Percentiles rank a stretch among this genome's conserved stretches.
phyloP scores from a whole-genome alignment of 1,139 yeast genomes.

The Sugiyamaella sp. region DNA sequence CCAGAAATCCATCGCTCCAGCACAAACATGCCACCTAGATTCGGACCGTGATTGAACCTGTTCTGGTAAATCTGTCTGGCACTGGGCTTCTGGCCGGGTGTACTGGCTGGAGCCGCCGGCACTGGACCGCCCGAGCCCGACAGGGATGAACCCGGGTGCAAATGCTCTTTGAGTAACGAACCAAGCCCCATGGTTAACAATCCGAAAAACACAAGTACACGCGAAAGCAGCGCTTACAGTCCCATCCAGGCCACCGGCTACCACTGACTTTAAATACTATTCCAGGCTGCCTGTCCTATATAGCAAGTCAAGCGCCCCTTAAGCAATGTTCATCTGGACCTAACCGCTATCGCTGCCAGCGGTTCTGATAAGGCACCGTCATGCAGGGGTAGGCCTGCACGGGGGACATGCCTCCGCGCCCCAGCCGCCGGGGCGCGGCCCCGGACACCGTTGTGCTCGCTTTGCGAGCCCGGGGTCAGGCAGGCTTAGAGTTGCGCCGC shows the following conservation, averaged over 20 bases:
- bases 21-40: slow-evolving; percentile 82
- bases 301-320: neutral
- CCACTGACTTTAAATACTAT: neutral
- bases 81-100: slow-evolving; percentile 46
- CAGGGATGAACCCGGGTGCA: slow-evolving; percentile 6
- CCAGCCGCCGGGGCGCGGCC: neutral
- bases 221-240: neutral
- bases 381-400: neutral
- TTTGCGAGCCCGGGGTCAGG: neutral
- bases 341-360: neutral
- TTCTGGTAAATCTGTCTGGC: slow-evolving; percentile 60
- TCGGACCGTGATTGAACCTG: slow-evolving; percentile 80
- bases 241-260: too few relatives aligned
- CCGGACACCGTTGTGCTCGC: neutral
- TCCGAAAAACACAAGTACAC: neutral
- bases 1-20: slow-evolving; percentile 62
- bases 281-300: too few relatives aligned
- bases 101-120: slow-evolving; percentile 41
- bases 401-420: neutral
- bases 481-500: too few relatives aligned
- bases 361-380: neutral
- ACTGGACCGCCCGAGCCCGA: slow-evolving; percentile 13
- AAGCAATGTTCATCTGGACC: slow-evolving; percentile 1
- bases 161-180: slow-evolving; percentile 7
- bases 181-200: slow-evolving; percentile 14